Conservation (phyloP, 768 basidiomycete genomes). For the Albatrellus ellisii region DNA sequence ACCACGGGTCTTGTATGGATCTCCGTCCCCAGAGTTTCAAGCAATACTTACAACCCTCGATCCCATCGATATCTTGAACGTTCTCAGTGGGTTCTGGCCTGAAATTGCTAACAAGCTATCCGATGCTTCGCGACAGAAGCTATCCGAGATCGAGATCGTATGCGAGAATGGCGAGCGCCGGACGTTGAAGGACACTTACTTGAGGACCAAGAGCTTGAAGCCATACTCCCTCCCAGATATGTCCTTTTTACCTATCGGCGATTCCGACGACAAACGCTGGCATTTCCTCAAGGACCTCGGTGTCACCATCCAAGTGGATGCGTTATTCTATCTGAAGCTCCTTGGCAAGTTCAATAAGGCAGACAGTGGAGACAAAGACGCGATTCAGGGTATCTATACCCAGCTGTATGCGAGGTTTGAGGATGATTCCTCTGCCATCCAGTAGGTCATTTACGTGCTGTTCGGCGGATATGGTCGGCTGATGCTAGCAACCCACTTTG, state of each 20-base stretch:
- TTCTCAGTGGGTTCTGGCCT: constrained; percentile 9
- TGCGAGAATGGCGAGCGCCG: constrained; percentile 1
- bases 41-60: background rate
- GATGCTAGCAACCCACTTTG: too few relatives aligned
- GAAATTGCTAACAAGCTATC: background rate
- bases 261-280: constrained; percentile 13
- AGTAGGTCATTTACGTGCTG: constrained; percentile 5
- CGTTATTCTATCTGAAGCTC: constrained; percentile 11
- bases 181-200: constrained; percentile 3
- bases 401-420: constrained; percentile 16
- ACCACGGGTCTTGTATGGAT: constrained; percentile 9
- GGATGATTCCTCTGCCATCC: constrained; percentile 13
- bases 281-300: constrained; percentile 13
- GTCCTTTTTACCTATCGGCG: constrained; percentile 13
- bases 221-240: constrained; percentile 3
- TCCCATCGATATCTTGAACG: constrained; percentile 1
- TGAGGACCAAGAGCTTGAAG: background rate
- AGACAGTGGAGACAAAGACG: constrained; percentile 1
- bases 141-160: constrained; percentile 2
- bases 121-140: background rate
- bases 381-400: constrained; percentile 9
- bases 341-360: constrained; percentile 10
- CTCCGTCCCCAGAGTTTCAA: constrained; percentile 8
- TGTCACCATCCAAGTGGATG: constrained; percentile 10
- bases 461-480: background rate